phyloP scores from a whole-genome alignment of 2,329 filamentous ascomycete genomes.

The Aspergillus ustus region DNA sequence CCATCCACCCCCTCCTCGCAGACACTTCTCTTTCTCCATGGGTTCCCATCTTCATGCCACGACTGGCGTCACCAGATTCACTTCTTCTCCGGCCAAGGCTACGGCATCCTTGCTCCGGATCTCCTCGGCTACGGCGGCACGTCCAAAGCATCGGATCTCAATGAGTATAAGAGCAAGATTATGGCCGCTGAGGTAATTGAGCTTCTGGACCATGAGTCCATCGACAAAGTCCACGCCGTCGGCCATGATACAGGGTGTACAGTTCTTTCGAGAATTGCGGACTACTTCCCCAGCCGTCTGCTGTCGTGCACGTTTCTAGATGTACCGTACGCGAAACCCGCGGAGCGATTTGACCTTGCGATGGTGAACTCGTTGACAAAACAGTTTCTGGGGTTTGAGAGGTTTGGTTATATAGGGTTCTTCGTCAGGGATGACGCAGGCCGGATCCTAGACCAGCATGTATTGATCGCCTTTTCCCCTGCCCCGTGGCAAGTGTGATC shows the following conservation, averaged over 20 bases:
- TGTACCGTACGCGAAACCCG: constrained; percentile 28
- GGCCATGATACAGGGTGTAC: constrained; percentile 33
- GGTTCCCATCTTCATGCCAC: constrained; percentile 52
- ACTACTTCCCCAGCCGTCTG: constrained; percentile 28
- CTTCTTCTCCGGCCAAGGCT: constrained; percentile 40
- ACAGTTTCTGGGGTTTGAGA: constrained; percentile 26
- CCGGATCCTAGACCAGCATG: constrained; percentile 29
- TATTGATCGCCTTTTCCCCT: constrained; percentile 12
- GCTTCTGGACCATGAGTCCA: constrained; percentile 35
- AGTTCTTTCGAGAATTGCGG: constrained; percentile 31
- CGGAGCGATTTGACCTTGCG: constrained; percentile 27
- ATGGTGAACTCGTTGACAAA: constrained; percentile 27
- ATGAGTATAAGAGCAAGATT: constrained; percentile 34
- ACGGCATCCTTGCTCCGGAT: constrained; percentile 52
- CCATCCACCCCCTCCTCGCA: constrained; percentile 20
- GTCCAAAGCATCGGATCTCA: constrained; percentile 33
- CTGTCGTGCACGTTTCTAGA: constrained; percentile 26
- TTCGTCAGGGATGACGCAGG: constrained; percentile 23
- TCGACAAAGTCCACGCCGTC: constrained; percentile 28
- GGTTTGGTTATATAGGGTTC: constrained; percentile 31
- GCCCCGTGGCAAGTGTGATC: not conserved
- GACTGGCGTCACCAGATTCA: constrained; percentile 51
- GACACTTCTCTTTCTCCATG: constrained; percentile 55
- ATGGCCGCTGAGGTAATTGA: constrained; percentile 42
- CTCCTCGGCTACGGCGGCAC: constrained; percentile 47